Evolutionary conservation across 2,329 filamentous ascomycete species (phyloP).

Genomic region (Colletotrichum musae): DNA sequence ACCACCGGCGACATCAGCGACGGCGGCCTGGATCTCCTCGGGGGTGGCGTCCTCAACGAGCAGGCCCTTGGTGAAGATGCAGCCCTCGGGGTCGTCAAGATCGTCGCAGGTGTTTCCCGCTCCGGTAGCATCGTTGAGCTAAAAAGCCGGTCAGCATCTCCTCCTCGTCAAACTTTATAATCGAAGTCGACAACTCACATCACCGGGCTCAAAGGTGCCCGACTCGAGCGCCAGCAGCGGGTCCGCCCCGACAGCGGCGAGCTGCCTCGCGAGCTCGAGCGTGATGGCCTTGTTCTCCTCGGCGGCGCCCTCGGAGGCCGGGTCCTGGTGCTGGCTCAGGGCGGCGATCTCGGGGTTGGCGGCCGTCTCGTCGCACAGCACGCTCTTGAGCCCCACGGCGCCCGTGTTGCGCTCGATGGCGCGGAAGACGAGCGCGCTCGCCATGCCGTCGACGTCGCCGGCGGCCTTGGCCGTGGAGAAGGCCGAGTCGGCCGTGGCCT

Average conservation of each 20-base stretch:
- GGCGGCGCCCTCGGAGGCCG: conserved; percentile 70
- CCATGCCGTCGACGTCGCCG: conserved; percentile 66
- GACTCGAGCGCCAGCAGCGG: conserved; percentile 72
- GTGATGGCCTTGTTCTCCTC: conserved; percentile 73
- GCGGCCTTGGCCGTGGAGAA: conserved; percentile 73
- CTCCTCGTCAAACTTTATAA: background rate
- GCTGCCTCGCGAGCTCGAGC: conserved; percentile 71
- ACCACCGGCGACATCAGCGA: conserved; percentile 52
- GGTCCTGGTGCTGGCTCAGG: conserved; percentile 77
- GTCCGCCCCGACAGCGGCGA: conserved; percentile 73
- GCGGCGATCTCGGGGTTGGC: conserved; percentile 77
- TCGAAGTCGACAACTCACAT: conserved; percentile 53
- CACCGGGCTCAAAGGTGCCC: conserved; percentile 75
- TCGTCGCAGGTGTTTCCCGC: conserved; percentile 62
- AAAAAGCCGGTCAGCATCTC: accelerated
- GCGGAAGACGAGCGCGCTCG: conserved; percentile 67
- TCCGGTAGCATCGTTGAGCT: conserved; percentile 43
- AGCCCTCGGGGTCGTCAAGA: conserved; percentile 62
- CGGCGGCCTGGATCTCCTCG: conserved; percentile 66
- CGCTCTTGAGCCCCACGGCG: conserved; percentile 69
- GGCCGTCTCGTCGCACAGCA: conserved; percentile 69
- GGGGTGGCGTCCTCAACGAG: conserved; percentile 68
- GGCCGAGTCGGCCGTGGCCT: conserved; percentile 71
- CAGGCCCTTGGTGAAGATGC: conserved; percentile 67
- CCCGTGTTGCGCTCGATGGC: conserved; percentile 74